phyloP scores from a whole-genome alignment of 345 rosid genomes.

The Rhodamnia rubescens region DNA sequence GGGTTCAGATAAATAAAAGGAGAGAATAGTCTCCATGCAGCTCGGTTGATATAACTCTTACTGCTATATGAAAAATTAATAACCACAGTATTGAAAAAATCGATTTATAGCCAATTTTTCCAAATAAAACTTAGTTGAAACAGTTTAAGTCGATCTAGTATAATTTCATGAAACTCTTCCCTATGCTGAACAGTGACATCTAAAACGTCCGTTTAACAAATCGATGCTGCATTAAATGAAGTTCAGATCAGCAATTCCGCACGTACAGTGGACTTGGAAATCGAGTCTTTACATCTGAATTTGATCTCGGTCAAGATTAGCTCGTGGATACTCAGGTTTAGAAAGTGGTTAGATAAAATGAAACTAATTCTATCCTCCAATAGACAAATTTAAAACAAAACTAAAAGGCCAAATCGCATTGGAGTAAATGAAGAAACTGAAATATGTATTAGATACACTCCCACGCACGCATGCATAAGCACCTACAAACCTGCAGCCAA shows the following conservation, averaged over 20 bases:
- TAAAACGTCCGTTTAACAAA: background rate
- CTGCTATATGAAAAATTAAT: background rate
- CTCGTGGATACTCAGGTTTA: background rate
- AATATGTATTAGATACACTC: background rate
- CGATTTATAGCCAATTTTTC: background rate
- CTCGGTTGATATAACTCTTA: background rate
- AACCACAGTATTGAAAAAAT: background rate
- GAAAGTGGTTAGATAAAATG: background rate
- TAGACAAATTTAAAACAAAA: background rate
- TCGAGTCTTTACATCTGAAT: background rate
- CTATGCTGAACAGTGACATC: background rate
- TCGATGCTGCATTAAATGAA: background rate
- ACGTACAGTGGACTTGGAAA: background rate
- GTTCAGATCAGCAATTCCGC: background rate
- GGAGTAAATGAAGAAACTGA: background rate
- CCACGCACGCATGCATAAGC: background rate
- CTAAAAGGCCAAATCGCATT: background rate
- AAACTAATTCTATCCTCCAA: background rate
- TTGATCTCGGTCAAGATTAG: background rate
- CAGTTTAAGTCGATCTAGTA: background rate
- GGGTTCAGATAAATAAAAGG: background rate
- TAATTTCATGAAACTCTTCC: background rate
- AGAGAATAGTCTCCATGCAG: background rate
- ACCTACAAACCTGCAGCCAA: background rate
- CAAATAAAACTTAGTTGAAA: background rate